These are phyloP conservation scores for Cyclotella atomus DNA, from an alignment of 108 stramenopile species.

Conservation along the genomic window DNA sequence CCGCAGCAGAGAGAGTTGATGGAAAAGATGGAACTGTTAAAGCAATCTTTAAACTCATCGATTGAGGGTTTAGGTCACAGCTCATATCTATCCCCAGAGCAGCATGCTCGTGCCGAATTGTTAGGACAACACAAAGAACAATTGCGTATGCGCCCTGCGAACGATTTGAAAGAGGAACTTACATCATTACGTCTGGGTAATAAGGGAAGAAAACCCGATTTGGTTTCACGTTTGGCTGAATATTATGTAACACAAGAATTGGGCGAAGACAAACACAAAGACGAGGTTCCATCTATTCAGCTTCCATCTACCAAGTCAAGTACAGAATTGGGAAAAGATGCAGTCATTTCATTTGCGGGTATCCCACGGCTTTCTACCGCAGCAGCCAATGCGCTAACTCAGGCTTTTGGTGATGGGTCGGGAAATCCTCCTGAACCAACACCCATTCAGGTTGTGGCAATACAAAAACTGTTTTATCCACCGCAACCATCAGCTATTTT, in stretches of 20 bases:
- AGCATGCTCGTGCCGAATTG: slow-evolving; percentile 12
- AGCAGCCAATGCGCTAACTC: slow-evolving; percentile 70
- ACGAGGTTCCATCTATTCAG: neutral
- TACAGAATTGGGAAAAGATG: slow-evolving; percentile 12
- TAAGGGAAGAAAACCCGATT: slow-evolving; percentile 82
- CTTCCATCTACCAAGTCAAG: neutral
- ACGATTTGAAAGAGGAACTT: slow-evolving; percentile 71
- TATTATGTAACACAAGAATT: slow-evolving; percentile 51
- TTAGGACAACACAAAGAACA: slow-evolving; percentile 32
- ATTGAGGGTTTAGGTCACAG: too few relatives aligned
- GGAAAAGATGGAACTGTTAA: slow-evolving; percentile 32
- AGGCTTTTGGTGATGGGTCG: slow-evolving; percentile 37
- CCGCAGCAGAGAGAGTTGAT: slow-evolving; percentile 28
- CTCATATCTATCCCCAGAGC: slow-evolving; percentile 1
- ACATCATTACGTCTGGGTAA: slow-evolving; percentile 49
- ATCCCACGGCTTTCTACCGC: slow-evolving; percentile 59
- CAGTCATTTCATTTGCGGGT: slow-evolving; percentile 62
- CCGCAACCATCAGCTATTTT: slow-evolving; percentile 70
- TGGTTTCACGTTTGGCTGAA: slow-evolving; percentile 72
- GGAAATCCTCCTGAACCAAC: slow-evolving; percentile 48
- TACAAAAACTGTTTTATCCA: slow-evolving; percentile 52
- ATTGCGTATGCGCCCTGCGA: slow-evolving; percentile 65
- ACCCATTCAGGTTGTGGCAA: slow-evolving; percentile 75
- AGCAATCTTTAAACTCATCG: neutral
- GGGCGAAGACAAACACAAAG: slow-evolving; percentile 9